Conservation (phyloP, 23 red algal species). For the Chondrus crispus region DNA sequence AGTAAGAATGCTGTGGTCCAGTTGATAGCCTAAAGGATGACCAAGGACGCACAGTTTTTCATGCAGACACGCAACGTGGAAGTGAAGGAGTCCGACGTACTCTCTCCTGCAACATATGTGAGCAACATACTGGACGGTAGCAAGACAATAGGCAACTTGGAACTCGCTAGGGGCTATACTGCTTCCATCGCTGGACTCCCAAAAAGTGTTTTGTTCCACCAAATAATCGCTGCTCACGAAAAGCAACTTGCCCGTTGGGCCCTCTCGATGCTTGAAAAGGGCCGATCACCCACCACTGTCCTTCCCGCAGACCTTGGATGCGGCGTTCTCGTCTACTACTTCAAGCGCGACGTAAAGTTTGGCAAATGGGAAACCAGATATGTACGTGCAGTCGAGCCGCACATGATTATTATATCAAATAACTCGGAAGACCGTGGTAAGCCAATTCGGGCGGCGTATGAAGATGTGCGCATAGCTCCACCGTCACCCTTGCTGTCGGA, state of each 20-base stretch:
- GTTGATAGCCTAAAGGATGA: neutral
- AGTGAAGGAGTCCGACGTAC: neutral
- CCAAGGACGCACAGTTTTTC: neutral
- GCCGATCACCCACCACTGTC: neutral
- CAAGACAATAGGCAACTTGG: neutral
- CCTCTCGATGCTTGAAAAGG: neutral
- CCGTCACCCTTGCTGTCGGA: neutral
- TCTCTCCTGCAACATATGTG: neutral
- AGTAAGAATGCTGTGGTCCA: neutral
- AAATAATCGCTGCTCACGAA: neutral
- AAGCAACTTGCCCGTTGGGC: neutral
- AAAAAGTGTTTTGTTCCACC: neutral
- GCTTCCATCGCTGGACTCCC: neutral
- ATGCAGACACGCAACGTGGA: too few relatives aligned
- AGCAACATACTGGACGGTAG: neutral
- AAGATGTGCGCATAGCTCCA: neutral
- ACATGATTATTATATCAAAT: neutral
- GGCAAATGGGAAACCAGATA: neutral
- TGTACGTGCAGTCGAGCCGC: neutral
- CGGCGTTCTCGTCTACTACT: neutral
- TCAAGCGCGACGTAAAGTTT: slow-evolving; percentile 5
- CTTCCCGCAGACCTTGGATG: neutral
- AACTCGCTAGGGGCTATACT: neutral
- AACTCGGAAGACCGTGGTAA: neutral
- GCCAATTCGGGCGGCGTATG: neutral